Percentiles rank a stretch among this genome's conserved stretches.
phyloP scores from a whole-genome alignment of 768 basidiomycete genomes.

The Floccularia luteovirens region DNA sequence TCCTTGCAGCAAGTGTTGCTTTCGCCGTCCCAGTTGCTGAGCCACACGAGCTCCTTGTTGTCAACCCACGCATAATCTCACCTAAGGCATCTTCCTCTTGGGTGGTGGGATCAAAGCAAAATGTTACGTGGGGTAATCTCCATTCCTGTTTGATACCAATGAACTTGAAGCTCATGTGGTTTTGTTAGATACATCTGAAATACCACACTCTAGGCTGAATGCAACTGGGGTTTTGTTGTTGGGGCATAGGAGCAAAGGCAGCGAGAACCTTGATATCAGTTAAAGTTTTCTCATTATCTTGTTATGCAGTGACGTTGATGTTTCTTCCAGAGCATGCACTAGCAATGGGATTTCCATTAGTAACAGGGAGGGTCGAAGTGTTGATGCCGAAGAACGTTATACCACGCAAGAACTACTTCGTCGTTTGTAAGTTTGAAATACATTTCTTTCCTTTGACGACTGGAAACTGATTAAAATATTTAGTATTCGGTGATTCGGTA shows the following conservation, averaged over 20 bases:
- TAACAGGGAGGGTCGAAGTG: conserved; percentile 9
- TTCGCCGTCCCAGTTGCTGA: conserved; percentile 12
- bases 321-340: conserved; percentile 15
- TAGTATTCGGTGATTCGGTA: conserved; percentile 24
- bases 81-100: conserved; percentile 23
- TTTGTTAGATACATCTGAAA: conserved; percentile 12
- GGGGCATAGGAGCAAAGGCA: conserved; percentile 23
- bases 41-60: conserved; percentile 18
- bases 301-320: not conserved
- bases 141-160: not conserved
- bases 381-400: conserved; percentile 8
- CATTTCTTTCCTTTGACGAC: not conserved
- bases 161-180: not conserved
- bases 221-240: conserved; percentile 31
- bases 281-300: conserved; percentile 9
- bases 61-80: conserved; percentile 27
- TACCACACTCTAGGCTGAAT: conserved; percentile 27
- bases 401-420: conserved; percentile 15
- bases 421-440: conserved; percentile 15
- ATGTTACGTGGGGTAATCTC: conserved; percentile 30
- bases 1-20: conserved; percentile 14
- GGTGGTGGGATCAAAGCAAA: conserved; percentile 20
- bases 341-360: conserved; percentile 15
- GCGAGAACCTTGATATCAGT: conserved; percentile 43
- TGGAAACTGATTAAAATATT: not conserved